Conservation (phyloP, 2,329 filamentous ascomycete genomes). For the Colletotrichum sp. region DNA sequence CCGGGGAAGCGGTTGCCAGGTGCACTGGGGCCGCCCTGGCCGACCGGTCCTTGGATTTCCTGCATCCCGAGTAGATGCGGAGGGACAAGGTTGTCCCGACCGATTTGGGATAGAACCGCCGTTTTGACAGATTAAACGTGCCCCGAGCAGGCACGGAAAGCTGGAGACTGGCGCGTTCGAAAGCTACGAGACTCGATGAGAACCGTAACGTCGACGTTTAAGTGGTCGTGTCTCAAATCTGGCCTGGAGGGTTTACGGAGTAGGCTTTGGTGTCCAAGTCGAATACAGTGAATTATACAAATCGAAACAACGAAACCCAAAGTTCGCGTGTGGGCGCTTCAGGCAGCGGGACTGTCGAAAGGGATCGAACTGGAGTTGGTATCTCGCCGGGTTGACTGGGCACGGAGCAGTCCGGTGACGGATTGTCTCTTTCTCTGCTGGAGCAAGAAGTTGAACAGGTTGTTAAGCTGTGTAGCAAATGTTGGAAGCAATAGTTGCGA, state of each 20-base stretch:
- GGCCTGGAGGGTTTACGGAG: background rate
- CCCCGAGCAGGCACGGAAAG: slow-evolving; percentile 53
- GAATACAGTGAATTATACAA: background rate
- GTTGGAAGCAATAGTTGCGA: background rate
- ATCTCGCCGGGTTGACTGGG: background rate
- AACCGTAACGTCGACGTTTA: background rate
- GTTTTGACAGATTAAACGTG: slow-evolving; percentile 74
- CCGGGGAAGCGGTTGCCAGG: slow-evolving; percentile 67
- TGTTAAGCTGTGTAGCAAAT: background rate
- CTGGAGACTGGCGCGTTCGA: slow-evolving; percentile 26
- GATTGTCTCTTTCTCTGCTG: background rate
- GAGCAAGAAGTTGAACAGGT: background rate
- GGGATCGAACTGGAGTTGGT: background rate
- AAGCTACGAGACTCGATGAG: slow-evolving; percentile 7
- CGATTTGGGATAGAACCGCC: slow-evolving; percentile 78
- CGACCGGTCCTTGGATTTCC: slow-evolving; percentile 73
- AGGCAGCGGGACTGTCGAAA: background rate
- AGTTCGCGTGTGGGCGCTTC: background rate
- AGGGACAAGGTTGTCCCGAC: slow-evolving; percentile 86
- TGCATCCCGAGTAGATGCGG: slow-evolving; percentile 92
- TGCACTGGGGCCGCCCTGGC: slow-evolving; percentile 62
- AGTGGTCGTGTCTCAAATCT: slow-evolving; percentile 6
- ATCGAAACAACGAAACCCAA: slow-evolving; percentile 2
- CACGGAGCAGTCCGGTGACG: background rate
- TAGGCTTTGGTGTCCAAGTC: background rate